Conservation (phyloP, 371 early-diverging fungal species). For the Blastocladiella emersonii region DNA sequence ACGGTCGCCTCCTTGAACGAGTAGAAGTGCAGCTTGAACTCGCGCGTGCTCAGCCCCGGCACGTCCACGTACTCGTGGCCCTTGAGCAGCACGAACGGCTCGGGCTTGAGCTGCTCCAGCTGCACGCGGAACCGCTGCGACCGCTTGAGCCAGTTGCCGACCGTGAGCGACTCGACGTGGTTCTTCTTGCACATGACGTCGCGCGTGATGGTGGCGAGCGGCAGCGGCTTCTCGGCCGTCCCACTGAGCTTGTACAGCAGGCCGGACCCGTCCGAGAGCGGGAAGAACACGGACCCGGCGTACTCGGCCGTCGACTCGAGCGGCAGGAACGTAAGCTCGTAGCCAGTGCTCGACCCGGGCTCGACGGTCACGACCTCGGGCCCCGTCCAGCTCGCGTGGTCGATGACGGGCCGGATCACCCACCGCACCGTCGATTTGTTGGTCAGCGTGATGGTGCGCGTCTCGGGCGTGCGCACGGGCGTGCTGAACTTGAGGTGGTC, state of each 20-base stretch:
- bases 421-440: constrained; percentile 26
- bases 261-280: constrained; percentile 37
- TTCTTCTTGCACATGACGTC: constrained; percentile 35
- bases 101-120: constrained; percentile 29
- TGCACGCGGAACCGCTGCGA: constrained; percentile 28
- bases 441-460: constrained; percentile 23
- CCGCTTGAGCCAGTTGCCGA: constrained; percentile 33
- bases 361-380: constrained; percentile 30
- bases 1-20: constrained; percentile 33
- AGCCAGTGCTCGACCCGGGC: constrained; percentile 25
- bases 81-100: constrained; percentile 27
- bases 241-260: constrained; percentile 33
- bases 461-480: constrained; percentile 29
- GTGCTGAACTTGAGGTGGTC: constrained; percentile 30
- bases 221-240: constrained; percentile 28
- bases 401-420: constrained; percentile 36
- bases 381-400: constrained; percentile 33
- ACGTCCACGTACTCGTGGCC: constrained; percentile 37
- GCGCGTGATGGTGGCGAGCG: constrained; percentile 23
- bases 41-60: constrained; percentile 22
- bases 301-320: constrained; percentile 25
- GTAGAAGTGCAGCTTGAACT: constrained; percentile 34
- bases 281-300: constrained; percentile 38
- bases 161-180: constrained; percentile 25
- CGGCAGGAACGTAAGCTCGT: constrained; percentile 32